A percentile compares a stretch with the other conserved stretches of the same genome.
Evolutionary conservation across 768 basidiomycete species (phyloP).

Genomic region (Leucosporidium yakuticum): DNA sequence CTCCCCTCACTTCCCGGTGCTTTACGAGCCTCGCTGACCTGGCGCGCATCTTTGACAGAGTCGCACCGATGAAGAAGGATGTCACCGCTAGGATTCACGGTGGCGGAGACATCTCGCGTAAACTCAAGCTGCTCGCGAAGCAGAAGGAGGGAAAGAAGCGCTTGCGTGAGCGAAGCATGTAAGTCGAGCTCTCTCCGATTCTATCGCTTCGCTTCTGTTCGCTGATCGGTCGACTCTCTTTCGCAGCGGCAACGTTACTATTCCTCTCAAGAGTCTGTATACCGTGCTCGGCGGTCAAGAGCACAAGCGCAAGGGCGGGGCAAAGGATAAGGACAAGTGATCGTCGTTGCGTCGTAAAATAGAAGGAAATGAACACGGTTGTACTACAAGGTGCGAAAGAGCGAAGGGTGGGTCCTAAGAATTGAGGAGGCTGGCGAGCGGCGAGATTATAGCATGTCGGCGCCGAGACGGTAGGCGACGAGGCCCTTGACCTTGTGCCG

Average conservation of each 20-base stretch:
- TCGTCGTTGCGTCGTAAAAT: background rate
- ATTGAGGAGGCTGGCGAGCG: background rate
- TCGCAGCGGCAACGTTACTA: conserved; percentile 37
- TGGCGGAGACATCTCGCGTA: conserved; percentile 90
- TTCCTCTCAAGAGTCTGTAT: conserved; percentile 95
- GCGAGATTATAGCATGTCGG: conserved; percentile 2
- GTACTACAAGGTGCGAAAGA: background rate
- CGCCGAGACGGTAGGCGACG: conserved; percentile 65
- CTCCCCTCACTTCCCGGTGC: background rate
- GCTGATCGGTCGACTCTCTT: no score
- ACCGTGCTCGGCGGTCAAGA: conserved; percentile 56
- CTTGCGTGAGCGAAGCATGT: conserved; percentile 76
- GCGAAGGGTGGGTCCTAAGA: no score
- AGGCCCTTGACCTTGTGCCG: conserved; percentile 96
- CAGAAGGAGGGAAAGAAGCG: conserved; percentile 89
- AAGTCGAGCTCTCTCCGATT: no score
- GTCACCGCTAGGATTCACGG: conserved; percentile 93
- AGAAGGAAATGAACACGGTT: background rate
- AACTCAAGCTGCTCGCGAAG: conserved; percentile 56
- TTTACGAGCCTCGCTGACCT: background rate
- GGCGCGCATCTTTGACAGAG: background rate
- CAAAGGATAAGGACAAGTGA: background rate
- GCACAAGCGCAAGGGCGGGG: conserved; percentile 27
- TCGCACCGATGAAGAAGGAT: conserved; percentile 48
- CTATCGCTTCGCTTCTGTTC: no score